Base-by-base conservation (phyloP, 148 eudicot genomes). In the Rhododendron simsii region DNA sequence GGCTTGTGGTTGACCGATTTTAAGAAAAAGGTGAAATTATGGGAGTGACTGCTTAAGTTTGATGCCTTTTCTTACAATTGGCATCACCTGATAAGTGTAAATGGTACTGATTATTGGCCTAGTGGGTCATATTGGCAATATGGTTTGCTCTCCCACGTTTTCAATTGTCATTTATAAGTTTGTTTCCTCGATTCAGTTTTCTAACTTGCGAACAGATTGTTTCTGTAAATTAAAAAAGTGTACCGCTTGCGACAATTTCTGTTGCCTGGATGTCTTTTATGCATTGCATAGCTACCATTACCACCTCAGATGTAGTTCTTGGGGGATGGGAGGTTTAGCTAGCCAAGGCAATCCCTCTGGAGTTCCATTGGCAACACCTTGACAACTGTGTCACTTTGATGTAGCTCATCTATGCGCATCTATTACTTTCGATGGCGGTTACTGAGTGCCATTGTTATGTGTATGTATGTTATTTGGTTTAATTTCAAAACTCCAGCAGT, bases 271-370 rank as follows among this genome's bases (percentile, higher is more conserved):
- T 14, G 13, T 30, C 59, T 21, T 33, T 63, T 63, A 48, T 28
- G 33, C 51, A 67, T 65, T 79, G 21, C 33, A 18, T 86, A 67
- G 73, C 20, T 71, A 69, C 47, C 84, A 69, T 8, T 7, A 81
- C 33, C 28, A 81, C 65, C 45, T 67, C 41, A 28, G 59, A 74
- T 41, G 21, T 51, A 35, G 13, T 11, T 48, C 61, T 67, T 26
- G 21, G 80, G n/a, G 18, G 30, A 30, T 33, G 65, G 76, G 76
- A 63, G 76, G 51, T 86, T 85, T 65, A 79, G 83, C 65, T 65
- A 8, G 83, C 26, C 63, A 18, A 85, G 28, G 80, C 81, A 85
- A 77, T 55, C 45, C 28, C 81, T 28, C 23, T 78, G 57, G 75
- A 78, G 77, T 85, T 79, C 20, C 37, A 85, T 79, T 21, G 77